phyloP scores from a whole-genome alignment of 2,329 filamentous ascomycete genomes.

The Penicillium sp. region DNA sequence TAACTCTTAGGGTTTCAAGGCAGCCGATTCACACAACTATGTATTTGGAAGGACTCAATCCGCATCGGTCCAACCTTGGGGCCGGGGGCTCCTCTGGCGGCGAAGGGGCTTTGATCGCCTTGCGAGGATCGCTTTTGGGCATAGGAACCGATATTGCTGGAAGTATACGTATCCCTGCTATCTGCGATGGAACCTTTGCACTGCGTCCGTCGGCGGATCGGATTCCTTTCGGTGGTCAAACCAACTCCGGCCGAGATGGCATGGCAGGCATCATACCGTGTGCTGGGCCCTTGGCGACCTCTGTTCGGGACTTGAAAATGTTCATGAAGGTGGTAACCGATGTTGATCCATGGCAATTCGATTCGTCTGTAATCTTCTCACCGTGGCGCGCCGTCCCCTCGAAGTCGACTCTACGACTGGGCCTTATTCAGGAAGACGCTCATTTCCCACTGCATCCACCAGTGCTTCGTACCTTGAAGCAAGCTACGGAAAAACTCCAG shows the following conservation, averaged over 20 bases:
- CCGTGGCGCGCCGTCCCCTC: constrained; percentile 6
- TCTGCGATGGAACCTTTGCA: constrained; percentile 30
- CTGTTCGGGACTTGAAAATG: constrained; percentile 11
- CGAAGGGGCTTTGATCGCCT: constrained; percentile 31
- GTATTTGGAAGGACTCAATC: constrained; percentile 23
- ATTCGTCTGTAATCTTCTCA: constrained; percentile 6
- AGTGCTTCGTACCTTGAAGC: constrained; percentile 16
- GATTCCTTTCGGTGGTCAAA: constrained; percentile 26
- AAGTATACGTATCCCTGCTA: constrained; percentile 31
- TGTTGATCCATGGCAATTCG: constrained; percentile 4
- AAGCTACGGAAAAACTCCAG: constrained; percentile 14
- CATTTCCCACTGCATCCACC: constrained; percentile 19
- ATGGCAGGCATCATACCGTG: constrained; percentile 12
- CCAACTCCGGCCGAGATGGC: constrained; percentile 14
- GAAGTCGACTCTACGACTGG: constrained; percentile 12
- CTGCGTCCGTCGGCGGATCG: constrained; percentile 30
- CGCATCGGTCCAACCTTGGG: constrained; percentile 14
- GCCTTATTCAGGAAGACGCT: constrained; percentile 21
- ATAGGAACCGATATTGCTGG: constrained; percentile 34
- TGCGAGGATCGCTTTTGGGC: constrained; percentile 30
- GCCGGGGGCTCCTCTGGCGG: constrained; percentile 26
- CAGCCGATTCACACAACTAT: constrained; percentile 19
- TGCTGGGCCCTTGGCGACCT: constrained; percentile 14
- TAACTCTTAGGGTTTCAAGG: not conserved
- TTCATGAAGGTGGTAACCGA: constrained; percentile 8